These are phyloP conservation scores for Fusarium concolor DNA, from an alignment of 2,329 filamentous ascomycete species.

Conservation along the genomic window DNA sequence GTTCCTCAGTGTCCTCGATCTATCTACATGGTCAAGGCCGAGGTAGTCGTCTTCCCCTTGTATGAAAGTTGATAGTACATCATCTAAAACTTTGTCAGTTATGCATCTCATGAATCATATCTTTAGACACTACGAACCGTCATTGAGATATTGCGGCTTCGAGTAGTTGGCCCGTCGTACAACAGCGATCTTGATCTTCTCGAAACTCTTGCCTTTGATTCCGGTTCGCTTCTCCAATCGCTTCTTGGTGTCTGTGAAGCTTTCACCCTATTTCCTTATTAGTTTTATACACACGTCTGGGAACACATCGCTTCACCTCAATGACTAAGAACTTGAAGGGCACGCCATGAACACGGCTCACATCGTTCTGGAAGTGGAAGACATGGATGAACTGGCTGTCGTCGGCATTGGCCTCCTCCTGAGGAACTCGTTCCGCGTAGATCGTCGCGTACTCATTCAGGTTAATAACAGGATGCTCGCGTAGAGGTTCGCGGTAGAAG, in stretches of 20 bases:
- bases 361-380: slow-evolving; percentile 94
- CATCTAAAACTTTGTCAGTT: slow-evolving; percentile 58
- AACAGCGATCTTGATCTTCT: slow-evolving; percentile 97
- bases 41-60: slow-evolving; percentile 69
- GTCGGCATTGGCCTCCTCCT: slow-evolving; percentile 73
- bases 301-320: slow-evolving; percentile 66
- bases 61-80: slow-evolving; percentile 66
- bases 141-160: slow-evolving; percentile 84
- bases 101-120: background rate
- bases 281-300: background rate
- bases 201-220: slow-evolving; percentile 97
- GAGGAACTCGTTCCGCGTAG: slow-evolving; percentile 83
- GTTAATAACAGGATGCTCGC: slow-evolving; percentile 78
- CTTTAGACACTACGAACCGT: slow-evolving; percentile 67
- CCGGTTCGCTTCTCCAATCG: slow-evolving; percentile 92
- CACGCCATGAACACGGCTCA: slow-evolving; percentile 83
- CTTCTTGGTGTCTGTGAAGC: slow-evolving; percentile 92
- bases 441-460: slow-evolving; percentile 88
- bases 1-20: slow-evolving; percentile 68
- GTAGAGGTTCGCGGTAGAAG: slow-evolving; percentile 80
- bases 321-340: slow-evolving; percentile 92
- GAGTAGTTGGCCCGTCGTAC: slow-evolving; percentile 78
- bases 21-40: slow-evolving; percentile 74
- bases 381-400: slow-evolving; percentile 75
- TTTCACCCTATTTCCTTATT: slow-evolving; percentile 72